Conservation (phyloP, 2,329 filamentous ascomycete genomes). For the Cladosporium sp. region DNA sequence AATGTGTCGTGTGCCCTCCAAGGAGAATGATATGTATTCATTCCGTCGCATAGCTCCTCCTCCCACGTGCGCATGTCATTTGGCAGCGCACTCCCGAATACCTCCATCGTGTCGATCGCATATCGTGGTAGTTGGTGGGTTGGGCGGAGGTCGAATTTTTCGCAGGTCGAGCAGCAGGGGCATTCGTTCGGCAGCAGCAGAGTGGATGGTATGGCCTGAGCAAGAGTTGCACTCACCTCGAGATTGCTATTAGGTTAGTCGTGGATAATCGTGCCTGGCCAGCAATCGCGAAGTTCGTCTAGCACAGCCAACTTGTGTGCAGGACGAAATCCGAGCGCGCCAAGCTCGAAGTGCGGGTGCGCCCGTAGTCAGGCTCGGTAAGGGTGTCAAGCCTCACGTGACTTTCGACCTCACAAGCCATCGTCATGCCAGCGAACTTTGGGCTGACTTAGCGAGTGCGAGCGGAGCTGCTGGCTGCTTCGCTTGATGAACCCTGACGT, state of each 20-base stretch:
- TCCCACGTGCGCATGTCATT: background rate
- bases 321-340: too few species aligned
- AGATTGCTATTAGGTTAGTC: slow-evolving; percentile 12
- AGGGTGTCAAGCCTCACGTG: background rate
- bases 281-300: slow-evolving; percentile 7
- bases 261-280: slow-evolving; percentile 12
- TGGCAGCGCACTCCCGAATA: background rate
- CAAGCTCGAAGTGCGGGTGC: too few species aligned
- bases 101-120: background rate
- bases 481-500: slow-evolving; percentile 6
- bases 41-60: background rate
- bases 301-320: too few species aligned
- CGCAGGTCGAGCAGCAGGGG: background rate
- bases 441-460: too few species aligned
- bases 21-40: background rate
- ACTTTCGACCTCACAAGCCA: background rate
- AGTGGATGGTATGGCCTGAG: background rate
- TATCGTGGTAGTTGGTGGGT: background rate
- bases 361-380: background rate
- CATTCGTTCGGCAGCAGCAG: slow-evolving; percentile 2
- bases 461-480: background rate
- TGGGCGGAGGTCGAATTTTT: background rate
- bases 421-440: background rate
- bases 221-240: slow-evolving; percentile 9
- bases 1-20: too few species aligned